Base-by-base conservation (phyloP, 108 stramenopile species). In the Nitzschia sp. region DNA sequence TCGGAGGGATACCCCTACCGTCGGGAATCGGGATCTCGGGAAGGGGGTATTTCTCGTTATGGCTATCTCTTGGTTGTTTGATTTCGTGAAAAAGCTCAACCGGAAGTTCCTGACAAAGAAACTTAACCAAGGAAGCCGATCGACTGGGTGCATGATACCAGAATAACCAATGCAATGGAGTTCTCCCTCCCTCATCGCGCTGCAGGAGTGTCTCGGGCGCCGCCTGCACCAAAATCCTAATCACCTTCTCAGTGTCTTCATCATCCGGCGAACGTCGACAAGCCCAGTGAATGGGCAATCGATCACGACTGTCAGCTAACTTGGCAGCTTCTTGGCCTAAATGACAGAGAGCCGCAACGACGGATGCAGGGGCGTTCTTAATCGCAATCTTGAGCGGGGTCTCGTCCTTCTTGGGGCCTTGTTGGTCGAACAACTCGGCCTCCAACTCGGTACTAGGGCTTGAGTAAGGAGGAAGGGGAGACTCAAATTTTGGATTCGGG, bases 91-190 rank as follows among this genome's bases (percentile, higher is more conserved):
- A 64, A 15, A 33, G n/a, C 38, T 61, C 38, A 21, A 45, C 27
- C 0, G 69, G 74, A 26, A 73, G 17, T 38, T 60, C 58, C 32
- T 76, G 67, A 54, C 75, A 79, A 30, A 79, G 61, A 29, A 70
- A 54, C 45, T 73, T 34, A 19, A 89, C 72, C 21, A 87, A 30
- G 22, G 71, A 68, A 1, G 64, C 38, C 8, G 80, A 67, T 57
- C 87, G 79, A 44, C 52, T 38, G 19, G 62, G 31, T 2, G 75
- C 73, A 67, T 80, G 77, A 63, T 84, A 81, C 69, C 80, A 75
- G 44, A 86, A 83, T n/a, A 80, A 58, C 65, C 80, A 79, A 67
- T 92, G 91, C 55, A 92, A 62, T 9, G 91, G 83, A 3, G 88
- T 89, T 63, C 80, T 70, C 3, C 84, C 84, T 45, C 55, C 66